Conservation (phyloP, 2,329 filamentous ascomycete genomes). For the Calycina marina region DNA sequence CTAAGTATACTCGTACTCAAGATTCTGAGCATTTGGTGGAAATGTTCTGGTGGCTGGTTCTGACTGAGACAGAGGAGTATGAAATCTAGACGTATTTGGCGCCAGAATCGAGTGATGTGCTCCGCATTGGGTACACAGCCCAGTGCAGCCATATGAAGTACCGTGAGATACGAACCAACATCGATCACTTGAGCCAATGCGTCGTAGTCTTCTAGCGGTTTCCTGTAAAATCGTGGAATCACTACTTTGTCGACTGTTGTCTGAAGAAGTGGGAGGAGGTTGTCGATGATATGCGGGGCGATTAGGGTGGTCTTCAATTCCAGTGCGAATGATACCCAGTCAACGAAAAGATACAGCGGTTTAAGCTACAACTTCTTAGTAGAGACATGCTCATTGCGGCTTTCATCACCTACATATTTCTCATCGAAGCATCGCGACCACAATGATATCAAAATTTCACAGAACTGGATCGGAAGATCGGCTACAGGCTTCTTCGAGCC, state of each 20-base stretch:
- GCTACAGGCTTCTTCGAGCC: constrained; percentile 35
- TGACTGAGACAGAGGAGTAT: constrained; percentile 52
- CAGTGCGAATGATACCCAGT: constrained; percentile 49
- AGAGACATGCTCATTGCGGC: neutral
- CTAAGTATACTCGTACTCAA: constrained; percentile 51
- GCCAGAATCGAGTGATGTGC: constrained; percentile 43
- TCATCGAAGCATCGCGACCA: constrained; percentile 57
- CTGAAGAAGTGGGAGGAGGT: constrained; percentile 39
- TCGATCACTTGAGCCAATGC: constrained; percentile 49
- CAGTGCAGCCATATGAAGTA: constrained; percentile 49
- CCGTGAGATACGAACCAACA: constrained; percentile 44
- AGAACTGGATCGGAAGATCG: constrained; percentile 45
- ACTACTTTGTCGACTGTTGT: constrained; percentile 41
- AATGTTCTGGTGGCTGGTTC: constrained; percentile 48
- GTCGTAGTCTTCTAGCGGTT: constrained; percentile 32
- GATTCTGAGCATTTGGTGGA: constrained; percentile 48
- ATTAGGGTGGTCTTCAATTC: constrained; percentile 44
- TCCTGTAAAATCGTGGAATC: constrained; percentile 27
- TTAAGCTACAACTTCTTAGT: constrained; percentile 30
- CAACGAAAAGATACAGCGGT: constrained; percentile 50
- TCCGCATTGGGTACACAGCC: constrained; percentile 33
- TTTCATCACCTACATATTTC: constrained; percentile 23
- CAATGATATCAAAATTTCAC: constrained; percentile 45
- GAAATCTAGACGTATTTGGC: constrained; percentile 48
- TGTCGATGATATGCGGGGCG: constrained; percentile 42